Evolutionary conservation across 495 filamentous ascomycete species (phyloP).

Genomic region (Penicillium paradoxum): DNA sequence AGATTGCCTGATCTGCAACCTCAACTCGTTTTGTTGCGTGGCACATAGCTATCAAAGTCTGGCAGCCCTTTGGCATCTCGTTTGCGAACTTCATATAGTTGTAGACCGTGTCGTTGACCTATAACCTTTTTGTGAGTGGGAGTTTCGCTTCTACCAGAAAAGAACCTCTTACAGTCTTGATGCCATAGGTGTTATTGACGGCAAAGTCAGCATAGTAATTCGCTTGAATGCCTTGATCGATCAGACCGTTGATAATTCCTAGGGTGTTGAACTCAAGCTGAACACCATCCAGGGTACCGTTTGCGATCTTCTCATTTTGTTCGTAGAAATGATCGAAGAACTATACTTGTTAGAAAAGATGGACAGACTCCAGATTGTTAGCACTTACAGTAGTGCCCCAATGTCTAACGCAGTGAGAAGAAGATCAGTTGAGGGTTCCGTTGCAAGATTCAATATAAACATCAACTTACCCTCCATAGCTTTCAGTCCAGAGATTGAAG

Average conservation of each 20-base stretch:
- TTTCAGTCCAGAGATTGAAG: conserved; percentile 48
- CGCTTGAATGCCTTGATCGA: conserved; percentile 65
- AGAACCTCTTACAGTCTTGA: conserved; percentile 51
- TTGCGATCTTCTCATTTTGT: conserved; percentile 54
- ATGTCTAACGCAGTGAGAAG: conserved; percentile 30
- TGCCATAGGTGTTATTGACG: conserved; percentile 68
- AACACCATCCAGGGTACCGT: conserved; percentile 29
- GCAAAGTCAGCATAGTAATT: conserved; percentile 63
- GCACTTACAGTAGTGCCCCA: conserved; percentile 42
- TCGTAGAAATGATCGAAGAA: conserved; percentile 53
- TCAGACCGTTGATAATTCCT: conserved; percentile 65
- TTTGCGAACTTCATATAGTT: conserved; percentile 45
- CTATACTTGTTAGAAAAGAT: conserved; percentile 21
- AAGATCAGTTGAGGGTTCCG: not conserved
- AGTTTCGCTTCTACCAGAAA: conserved; percentile 2
- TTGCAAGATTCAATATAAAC: conserved; percentile 30
- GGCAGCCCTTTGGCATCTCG: conserved; percentile 53
- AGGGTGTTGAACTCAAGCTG: conserved; percentile 43
- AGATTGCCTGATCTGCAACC: conserved; percentile 34
- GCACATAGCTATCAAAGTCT: conserved; percentile 50
- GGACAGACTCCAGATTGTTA: conserved; percentile 25
- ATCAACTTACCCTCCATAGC: conserved; percentile 57
- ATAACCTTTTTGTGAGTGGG: not conserved
- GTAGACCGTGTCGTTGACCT: conserved; percentile 54
- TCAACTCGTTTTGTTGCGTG: conserved; percentile 38